Percentiles rank a stretch among this genome's conserved stretches.
These are phyloP conservation scores for Arabidopsis lyrata DNA, from an alignment of 441 rosid genomes.

Conservation along the genomic window DNA sequence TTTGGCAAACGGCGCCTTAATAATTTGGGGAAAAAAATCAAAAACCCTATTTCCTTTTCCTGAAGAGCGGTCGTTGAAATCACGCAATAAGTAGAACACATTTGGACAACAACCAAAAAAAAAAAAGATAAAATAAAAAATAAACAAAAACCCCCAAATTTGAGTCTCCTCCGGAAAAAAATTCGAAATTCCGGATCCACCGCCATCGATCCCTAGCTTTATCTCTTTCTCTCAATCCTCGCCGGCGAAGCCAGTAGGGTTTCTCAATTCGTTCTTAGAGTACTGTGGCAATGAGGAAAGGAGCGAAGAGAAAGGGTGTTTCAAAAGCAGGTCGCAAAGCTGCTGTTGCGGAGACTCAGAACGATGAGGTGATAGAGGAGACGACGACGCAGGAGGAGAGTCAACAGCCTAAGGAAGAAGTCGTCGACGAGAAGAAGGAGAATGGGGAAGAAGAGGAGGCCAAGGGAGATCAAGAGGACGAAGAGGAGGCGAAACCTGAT, in stretches of 20 bases:
- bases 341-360: slow-evolving; percentile 43
- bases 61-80: slow-evolving; percentile 26
- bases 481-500: slow-evolving; percentile 14
- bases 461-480: not conserved
- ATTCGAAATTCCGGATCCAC: slow-evolving; percentile 49
- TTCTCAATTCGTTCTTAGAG: not conserved
- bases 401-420: slow-evolving; percentile 27
- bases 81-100: slow-evolving; percentile 10
- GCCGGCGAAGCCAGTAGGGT: slow-evolving; percentile 24
- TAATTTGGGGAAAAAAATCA: slow-evolving; percentile 12
- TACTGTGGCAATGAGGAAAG: slow-evolving; percentile 60
- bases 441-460: slow-evolving; percentile 5
- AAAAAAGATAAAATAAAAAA: not conserved
- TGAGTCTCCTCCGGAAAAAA: slow-evolving; percentile 20
- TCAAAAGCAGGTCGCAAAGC: slow-evolving; percentile 48
- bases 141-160: not conserved
- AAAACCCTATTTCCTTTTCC: slow-evolving; percentile 28
- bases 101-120: not conserved
- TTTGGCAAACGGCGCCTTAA: slow-evolving; percentile 29
- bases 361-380: slow-evolving; percentile 38
- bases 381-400: slow-evolving; percentile 36
- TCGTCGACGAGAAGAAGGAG: slow-evolving; percentile 24
- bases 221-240: slow-evolving; percentile 8
- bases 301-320: slow-evolving; percentile 72
- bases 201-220: slow-evolving; percentile 42